A percentile compares a stretch with the other conserved stretches of the same genome.
These are phyloP conservation scores for Cyclocybe aegerita DNA, from an alignment of 768 basidiomycete genomes.

Conservation along the genomic window DNA sequence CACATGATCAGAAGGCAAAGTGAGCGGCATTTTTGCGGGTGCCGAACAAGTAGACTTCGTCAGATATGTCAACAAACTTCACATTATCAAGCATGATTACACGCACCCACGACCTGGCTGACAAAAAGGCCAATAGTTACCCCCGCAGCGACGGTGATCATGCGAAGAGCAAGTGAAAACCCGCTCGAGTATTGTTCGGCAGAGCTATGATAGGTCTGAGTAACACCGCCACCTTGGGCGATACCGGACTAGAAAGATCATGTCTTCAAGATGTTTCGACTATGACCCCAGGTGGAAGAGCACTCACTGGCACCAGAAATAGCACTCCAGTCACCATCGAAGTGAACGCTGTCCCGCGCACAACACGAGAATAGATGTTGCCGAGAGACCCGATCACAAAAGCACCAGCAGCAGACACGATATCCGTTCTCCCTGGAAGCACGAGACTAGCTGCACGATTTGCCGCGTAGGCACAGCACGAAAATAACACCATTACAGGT, in stretches of 20 bases:
- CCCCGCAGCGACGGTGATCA: slow-evolving; percentile 84
- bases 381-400: slow-evolving; percentile 78
- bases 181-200: slow-evolving; percentile 74
- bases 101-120: slow-evolving; percentile 63
- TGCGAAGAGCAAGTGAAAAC: slow-evolving; percentile 76
- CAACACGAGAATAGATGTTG: slow-evolving; percentile 75
- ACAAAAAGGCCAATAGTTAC: slow-evolving; percentile 85
- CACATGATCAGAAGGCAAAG: slow-evolving; percentile 61
- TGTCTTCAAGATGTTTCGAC: slow-evolving; percentile 3
- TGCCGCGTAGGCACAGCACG: slow-evolving; percentile 71
- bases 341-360: slow-evolving; percentile 82
- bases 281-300: background rate
- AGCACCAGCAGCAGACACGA: slow-evolving; percentile 78
- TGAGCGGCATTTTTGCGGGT: slow-evolving; percentile 70
- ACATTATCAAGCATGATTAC: background rate
- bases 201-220: slow-evolving; percentile 57
- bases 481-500: slow-evolving; percentile 75
- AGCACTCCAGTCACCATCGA: slow-evolving; percentile 94
- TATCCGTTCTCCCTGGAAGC: slow-evolving; percentile 66
- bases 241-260: slow-evolving; percentile 58
- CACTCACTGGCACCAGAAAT: slow-evolving; percentile 81
- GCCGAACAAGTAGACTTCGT: slow-evolving; percentile 69
- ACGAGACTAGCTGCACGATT: slow-evolving; percentile 62
- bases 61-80: background rate
- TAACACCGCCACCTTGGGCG: slow-evolving; percentile 71